These are phyloP conservation scores for Microstroma glucosiphilum DNA, from an alignment of 1,284 basidiomycete species.

Conservation along the genomic window DNA sequence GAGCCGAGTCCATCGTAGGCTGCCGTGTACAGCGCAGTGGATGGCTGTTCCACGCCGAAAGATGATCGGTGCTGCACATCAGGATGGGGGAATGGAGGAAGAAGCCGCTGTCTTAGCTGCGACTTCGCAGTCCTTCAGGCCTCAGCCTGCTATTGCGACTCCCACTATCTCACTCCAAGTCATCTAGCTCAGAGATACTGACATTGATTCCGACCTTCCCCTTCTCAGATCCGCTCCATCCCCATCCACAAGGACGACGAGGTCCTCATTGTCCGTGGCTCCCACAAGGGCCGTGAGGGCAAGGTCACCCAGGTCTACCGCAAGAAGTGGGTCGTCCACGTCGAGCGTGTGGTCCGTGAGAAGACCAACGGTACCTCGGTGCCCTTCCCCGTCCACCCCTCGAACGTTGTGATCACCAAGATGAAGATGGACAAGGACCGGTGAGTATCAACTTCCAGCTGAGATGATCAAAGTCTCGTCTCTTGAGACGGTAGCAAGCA, in stretches of 20 bases:
- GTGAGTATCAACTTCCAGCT: constrained; percentile 14
- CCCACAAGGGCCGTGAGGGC: constrained; percentile 77
- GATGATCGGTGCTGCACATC: too few relatives aligned
- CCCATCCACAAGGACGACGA: constrained; percentile 98
- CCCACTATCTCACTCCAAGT: too few relatives aligned
- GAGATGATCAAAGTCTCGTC: neutral
- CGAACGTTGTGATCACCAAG: constrained; percentile 80
- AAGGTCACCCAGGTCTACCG: constrained; percentile 69
- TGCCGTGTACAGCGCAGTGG: too few relatives aligned
- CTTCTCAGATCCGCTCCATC: constrained; percentile 71
- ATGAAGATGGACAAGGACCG: constrained; percentile 51
- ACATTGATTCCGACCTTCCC: neutral
- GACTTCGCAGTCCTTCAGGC: too few relatives aligned
- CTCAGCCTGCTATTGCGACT: too few relatives aligned
- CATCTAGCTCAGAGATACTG: too few relatives aligned
- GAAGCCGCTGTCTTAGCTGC: too few relatives aligned
- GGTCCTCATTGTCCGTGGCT: constrained; percentile 74
- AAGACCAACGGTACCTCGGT: constrained; percentile 94
- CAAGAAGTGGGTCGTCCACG: constrained; percentile 99
- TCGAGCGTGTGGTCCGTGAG: constrained; percentile 95
- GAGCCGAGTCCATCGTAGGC: too few relatives aligned
- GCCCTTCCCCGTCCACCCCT: constrained; percentile 91
- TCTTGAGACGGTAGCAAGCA: neutral
- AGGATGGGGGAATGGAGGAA: too few relatives aligned
- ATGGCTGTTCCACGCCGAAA: too few relatives aligned